A percentile compares a stretch with the other conserved stretches of the same genome.
Conservation (phyloP, 352 stramenopile species). For the Plasmopara viticola region DNA sequence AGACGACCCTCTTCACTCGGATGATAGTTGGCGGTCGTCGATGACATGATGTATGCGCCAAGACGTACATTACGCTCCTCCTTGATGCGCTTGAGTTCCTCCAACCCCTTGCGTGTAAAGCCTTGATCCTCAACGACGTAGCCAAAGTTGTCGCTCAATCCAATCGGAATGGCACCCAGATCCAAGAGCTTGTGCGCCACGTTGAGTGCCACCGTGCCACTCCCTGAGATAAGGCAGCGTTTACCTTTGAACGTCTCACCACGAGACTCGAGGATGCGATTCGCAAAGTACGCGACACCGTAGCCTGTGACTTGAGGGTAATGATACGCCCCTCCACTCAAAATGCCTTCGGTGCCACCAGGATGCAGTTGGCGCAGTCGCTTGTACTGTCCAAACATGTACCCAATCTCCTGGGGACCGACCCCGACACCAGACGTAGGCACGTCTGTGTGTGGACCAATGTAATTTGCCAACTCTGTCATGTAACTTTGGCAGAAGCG, state of each 20-base stretch:
- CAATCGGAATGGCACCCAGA: constrained; percentile 93
- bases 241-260: constrained; percentile 94
- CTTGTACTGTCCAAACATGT: constrained; percentile 98
- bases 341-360: constrained; percentile 75
- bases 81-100: constrained; percentile 78
- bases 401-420: constrained; percentile 91
- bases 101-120: constrained; percentile 62
- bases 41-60: constrained; percentile 86
- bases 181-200: constrained; percentile 94
- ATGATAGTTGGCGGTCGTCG: constrained; percentile 83
- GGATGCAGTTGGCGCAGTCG: constrained; percentile 85
- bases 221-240: constrained; percentile 94
- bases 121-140: constrained; percentile 93
- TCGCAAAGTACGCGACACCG: constrained; percentile 93
- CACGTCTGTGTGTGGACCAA: constrained; percentile 93
- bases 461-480: constrained; percentile 97
- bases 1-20: constrained; percentile 64
- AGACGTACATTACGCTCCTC: constrained; percentile 72
- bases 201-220: constrained; percentile 90
- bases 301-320: constrained; percentile 91
- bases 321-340: constrained; percentile 85
- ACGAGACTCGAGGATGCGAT: constrained; percentile 88
- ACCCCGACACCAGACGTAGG: constrained; percentile 94
- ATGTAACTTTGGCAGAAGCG: constrained; percentile 98
- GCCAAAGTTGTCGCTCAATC: constrained; percentile 93